Conservation (phyloP, 495 filamentous ascomycete species). For the Neurospora hispaniola region DNA sequence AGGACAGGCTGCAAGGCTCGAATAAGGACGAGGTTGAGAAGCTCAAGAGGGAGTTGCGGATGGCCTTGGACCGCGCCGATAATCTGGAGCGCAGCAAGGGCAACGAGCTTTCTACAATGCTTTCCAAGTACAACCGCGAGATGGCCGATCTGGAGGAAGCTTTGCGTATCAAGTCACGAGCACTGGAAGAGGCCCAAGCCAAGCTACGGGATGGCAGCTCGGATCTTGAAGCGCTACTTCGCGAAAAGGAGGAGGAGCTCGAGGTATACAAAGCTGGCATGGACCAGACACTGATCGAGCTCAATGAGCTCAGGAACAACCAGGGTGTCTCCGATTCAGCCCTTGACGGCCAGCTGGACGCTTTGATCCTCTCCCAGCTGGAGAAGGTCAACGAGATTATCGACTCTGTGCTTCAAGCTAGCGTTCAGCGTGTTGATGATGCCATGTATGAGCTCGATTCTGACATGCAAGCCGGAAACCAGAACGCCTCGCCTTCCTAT, state of each 20-base stretch:
- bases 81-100: constrained; percentile 89
- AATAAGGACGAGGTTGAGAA: constrained; percentile 94
- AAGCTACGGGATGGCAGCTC: constrained; percentile 71
- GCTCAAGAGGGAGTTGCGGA: constrained; percentile 87
- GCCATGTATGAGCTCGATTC: constrained; percentile 95
- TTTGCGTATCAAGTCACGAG: constrained; percentile 75
- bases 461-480: constrained; percentile 95
- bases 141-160: constrained; percentile 93
- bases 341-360: constrained; percentile 84
- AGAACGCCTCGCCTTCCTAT: constrained; percentile 92
- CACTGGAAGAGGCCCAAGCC: constrained; percentile 71
- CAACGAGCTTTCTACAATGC: constrained; percentile 84
- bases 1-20: constrained; percentile 70
- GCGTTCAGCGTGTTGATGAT: constrained; percentile 91
- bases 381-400: constrained; percentile 96
- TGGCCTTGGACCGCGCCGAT: constrained; percentile 86
- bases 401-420: constrained; percentile 88
- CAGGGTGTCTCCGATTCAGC: constrained; percentile 70
- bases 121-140: constrained; percentile 92
- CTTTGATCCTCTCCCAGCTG: constrained; percentile 70
- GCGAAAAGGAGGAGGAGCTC: constrained; percentile 92
- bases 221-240: constrained; percentile 72
- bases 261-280: constrained; percentile 94
- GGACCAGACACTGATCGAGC: constrained; percentile 85
- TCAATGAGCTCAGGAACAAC: constrained; percentile 65